Evolutionary conservation across 108 stramenopile genomes (phyloP), one percentile per base, ranked within the genome.

Genomic region (Aurantiochytrium sp.): DNA sequence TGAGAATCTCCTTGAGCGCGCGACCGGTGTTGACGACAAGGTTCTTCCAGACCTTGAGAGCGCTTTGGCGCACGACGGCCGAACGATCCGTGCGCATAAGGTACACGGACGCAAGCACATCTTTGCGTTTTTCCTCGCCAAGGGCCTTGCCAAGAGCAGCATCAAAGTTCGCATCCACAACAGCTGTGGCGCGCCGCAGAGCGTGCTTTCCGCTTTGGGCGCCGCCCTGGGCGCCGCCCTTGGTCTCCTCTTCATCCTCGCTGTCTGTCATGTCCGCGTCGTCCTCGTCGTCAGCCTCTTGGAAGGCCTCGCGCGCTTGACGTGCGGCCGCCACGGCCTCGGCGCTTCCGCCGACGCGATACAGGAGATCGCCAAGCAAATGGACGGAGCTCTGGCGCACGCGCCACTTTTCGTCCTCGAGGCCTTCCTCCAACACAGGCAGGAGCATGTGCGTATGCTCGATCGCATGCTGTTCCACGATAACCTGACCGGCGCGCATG

Each of bases 21-120:
- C 98, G 92, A 4, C 96, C 97, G 14, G 98, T 98, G 87, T 99
- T 97, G 71, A 94, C 95, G 6, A 99, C 98, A 29, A 99, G 96
- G 44, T 97, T 96, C 95, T 99, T 99, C 98, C 98, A 99, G 43
- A 98, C 98, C 91, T 97, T 96, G 42, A 99, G 91, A 44, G 99
- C 98, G 44, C 91, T 91, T 88, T 98, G 97, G 5, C 99, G 96
- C 59, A 99, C 99, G 47, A 96, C 94, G 5, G 95, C 90, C 55
- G 94, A 92, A 28, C 94, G 95, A 89, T 99, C 99, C 83, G 95
- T 96, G 87, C 98, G 90, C 35, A 97, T 93, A 29, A 99, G 94
- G 90, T 99, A 99, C 23, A 99, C 89, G 44, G 96, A 94, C 64
- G 97, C 96, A 72, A 97, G 95, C 21, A 98, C 95, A 44, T 95